Conservation (phyloP, 2,329 filamentous ascomycete genomes). For the Stagonosporopsis vannaccii region DNA sequence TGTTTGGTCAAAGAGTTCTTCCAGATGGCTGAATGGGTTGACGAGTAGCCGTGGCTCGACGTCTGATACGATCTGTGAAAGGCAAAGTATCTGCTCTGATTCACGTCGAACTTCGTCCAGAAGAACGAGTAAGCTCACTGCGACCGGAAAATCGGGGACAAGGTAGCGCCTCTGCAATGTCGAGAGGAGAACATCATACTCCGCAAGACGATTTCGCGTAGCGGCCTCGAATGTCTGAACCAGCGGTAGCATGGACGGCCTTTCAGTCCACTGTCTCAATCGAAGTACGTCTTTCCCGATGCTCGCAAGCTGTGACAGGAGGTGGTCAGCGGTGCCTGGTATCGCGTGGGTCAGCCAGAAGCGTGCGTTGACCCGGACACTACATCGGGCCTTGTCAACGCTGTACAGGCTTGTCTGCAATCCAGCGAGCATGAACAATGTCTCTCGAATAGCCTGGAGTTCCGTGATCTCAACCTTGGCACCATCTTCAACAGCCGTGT, state of each 20-base stretch:
- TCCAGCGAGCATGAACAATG: constrained; percentile 84
- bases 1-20: constrained; percentile 76
- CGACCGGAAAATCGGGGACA: constrained; percentile 58
- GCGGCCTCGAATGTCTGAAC: constrained; percentile 75
- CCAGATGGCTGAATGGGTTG: constrained; percentile 74
- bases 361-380: constrained; percentile 45
- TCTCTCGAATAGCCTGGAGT: constrained; percentile 76
- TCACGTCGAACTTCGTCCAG: constrained; percentile 63
- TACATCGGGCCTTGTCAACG: constrained; percentile 40
- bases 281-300: constrained; percentile 58
- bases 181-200: constrained; percentile 67
- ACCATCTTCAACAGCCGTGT: constrained; percentile 14
- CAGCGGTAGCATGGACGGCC: constrained; percentile 45
- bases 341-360: constrained; percentile 52
- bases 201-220: constrained; percentile 63
- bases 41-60: constrained; percentile 55
- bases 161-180: constrained; percentile 68
- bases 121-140: constrained; percentile 72
- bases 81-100: constrained; percentile 63
- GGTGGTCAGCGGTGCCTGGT: constrained; percentile 41
- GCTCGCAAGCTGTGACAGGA: constrained; percentile 55
- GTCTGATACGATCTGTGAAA: constrained; percentile 69
- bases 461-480: constrained; percentile 65
- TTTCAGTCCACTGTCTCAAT: constrained; percentile 59
- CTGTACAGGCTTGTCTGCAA: constrained; percentile 75